These are phyloP conservation scores for Heritiera littoralis DNA, from an alignment of 345 rosid species.

Conservation along the genomic window DNA sequence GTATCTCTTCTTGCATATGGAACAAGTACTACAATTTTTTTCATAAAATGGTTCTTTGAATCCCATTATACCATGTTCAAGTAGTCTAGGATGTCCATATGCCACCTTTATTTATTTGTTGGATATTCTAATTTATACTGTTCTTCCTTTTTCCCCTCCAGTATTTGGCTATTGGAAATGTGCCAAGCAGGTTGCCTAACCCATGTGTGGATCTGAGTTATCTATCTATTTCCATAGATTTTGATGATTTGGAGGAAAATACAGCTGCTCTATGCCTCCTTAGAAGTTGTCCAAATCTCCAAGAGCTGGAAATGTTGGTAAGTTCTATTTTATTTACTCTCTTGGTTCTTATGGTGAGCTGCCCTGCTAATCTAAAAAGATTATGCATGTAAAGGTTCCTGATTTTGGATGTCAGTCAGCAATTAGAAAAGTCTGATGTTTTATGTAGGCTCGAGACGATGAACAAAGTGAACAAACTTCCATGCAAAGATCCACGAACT, in stretches of 20 bases:
- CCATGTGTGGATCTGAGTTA: conserved; percentile 60
- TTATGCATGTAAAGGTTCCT: conserved; percentile 6
- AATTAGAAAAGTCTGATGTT: conserved; percentile 12
- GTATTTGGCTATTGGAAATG: conserved; percentile 60
- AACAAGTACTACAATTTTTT: not conserved
- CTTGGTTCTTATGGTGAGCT: not conserved
- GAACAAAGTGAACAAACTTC: conserved; percentile 40
- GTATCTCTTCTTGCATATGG: not conserved
- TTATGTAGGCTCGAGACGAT: conserved; percentile 57
- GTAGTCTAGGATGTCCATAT: conserved; percentile 3
- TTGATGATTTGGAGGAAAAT: conserved; percentile 57
- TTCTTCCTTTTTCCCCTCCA: conserved; percentile 33
- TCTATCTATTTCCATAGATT: conserved; percentile 64
- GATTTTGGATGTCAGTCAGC: not conserved
- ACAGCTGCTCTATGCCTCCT: conserved; percentile 59
- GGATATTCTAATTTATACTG: conserved; percentile 15
- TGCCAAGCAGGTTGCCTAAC: conserved; percentile 52
- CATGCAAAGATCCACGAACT: conserved; percentile 24
- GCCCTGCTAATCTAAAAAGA: not conserved
- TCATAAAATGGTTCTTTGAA: not conserved
- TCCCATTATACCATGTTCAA: not conserved
- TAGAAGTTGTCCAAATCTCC: conserved; percentile 62
- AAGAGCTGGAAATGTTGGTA: conserved; percentile 66
- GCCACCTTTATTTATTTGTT: conserved; percentile 1
- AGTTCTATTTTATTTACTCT: conserved; percentile 13